Conservation (phyloP, 352 stramenopile species). For the Globisporangium cylindrosporum region DNA sequence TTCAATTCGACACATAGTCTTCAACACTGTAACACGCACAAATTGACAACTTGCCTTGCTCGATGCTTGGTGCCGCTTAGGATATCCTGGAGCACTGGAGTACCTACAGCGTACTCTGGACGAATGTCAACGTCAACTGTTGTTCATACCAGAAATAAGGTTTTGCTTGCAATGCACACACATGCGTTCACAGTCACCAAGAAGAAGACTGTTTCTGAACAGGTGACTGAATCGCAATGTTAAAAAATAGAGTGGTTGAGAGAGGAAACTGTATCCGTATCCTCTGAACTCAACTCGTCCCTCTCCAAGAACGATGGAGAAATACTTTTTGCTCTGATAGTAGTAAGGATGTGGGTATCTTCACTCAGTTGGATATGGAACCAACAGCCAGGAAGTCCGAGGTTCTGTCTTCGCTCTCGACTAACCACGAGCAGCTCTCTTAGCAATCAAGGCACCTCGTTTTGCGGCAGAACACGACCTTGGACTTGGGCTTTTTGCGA, state of each 20-base stretch:
- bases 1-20: neutral
- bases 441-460: slow-evolving; percentile 4
- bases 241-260: neutral
- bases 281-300: neutral
- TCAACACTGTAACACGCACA: neutral
- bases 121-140: neutral
- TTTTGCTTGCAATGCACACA: neutral
- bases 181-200: neutral
- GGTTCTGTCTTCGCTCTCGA: neutral
- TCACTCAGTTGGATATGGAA: neutral
- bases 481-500: neutral
- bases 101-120: neutral
- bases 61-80: no score
- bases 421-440: slow-evolving; percentile 1
- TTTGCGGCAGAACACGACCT: neutral
- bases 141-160: neutral
- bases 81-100: neutral
- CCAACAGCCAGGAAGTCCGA: neutral
- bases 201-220: neutral
- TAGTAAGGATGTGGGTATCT: neutral
- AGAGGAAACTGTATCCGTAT: neutral
- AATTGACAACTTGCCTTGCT: neutral
- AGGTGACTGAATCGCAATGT: neutral
- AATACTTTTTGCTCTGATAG: neutral
- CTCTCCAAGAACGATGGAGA: neutral